Evolutionary conservation across 768 basidiomycete species (phyloP).

Genomic region (Mycena rosella): DNA sequence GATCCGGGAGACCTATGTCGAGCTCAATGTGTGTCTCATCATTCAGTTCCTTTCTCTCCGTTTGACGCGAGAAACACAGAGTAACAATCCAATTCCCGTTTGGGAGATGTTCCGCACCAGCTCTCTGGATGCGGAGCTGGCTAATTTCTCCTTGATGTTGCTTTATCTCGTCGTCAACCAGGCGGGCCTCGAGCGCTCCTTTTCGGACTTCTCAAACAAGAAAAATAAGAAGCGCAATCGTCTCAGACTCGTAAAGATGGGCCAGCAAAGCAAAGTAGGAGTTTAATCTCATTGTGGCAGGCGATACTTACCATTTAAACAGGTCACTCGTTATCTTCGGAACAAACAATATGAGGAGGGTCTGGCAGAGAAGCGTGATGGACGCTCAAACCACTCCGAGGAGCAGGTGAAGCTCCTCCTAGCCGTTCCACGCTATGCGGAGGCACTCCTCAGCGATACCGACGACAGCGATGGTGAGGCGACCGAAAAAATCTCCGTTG

Average conservation of each 20-base stretch:
- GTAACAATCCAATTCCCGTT: conserved; percentile 19
- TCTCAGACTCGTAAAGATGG: conserved; percentile 23
- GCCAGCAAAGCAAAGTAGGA: conserved; percentile 16
- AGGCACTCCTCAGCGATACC: too few relatives aligned
- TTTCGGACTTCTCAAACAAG: conserved; percentile 31
- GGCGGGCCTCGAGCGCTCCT: conserved; percentile 22
- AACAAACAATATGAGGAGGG: conserved; percentile 3
- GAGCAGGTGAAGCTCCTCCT: too few relatives aligned
- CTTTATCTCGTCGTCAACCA: conserved; percentile 27
- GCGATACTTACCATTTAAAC: background rate
- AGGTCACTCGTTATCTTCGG: conserved; percentile 5
- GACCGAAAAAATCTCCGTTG: too few relatives aligned
- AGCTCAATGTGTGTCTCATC: too few relatives aligned
- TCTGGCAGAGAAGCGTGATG: background rate
- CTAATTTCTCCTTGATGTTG: conserved; percentile 6
- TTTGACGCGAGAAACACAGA: conserved; percentile 7
- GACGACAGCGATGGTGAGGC: too few relatives aligned
- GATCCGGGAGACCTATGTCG: too few relatives aligned
- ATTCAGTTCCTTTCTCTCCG: too few relatives aligned
- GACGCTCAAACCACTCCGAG: background rate
- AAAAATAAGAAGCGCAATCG: conserved; percentile 24
- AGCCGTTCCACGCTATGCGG: too few relatives aligned
- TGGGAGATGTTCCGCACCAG: conserved; percentile 11
- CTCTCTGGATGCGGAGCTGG: background rate
- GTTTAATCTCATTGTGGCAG: background rate